A percentile compares a stretch with the other conserved stretches of the same genome.
Evolutionary conservation across 2,329 filamentous ascomycete species (phyloP).

Genomic region (Fusarium hainanense): DNA sequence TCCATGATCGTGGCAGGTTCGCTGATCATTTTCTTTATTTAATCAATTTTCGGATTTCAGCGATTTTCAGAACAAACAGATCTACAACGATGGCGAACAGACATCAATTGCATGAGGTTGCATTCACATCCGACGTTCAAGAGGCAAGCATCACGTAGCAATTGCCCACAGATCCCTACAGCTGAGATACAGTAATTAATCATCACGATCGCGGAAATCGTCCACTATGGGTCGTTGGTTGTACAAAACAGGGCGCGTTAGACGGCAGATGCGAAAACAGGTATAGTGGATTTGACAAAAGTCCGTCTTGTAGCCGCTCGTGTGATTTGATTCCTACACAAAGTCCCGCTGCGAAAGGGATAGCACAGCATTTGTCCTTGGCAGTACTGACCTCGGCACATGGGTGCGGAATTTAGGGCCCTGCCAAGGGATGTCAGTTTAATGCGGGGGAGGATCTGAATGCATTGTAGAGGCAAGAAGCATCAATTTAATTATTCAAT

Average conservation of each 20-base stretch:
- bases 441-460: conserved; percentile 16
- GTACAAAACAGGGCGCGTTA: background rate
- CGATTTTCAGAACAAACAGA: background rate
- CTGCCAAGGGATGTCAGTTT: background rate
- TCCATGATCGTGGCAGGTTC: background rate
- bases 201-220: background rate
- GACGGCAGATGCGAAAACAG: background rate
- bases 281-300: conserved; percentile 27
- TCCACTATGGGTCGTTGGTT: background rate
- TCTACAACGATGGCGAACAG: background rate
- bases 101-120: background rate
- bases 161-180: background rate
- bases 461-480: no score
- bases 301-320: conserved; percentile 16
- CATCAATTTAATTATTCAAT: no score
- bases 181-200: background rate
- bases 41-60: background rate
- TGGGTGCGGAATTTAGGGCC: conserved; percentile 6
- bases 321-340: conserved; percentile 16
- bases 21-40: background rate
- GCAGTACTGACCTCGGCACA: conserved; percentile 6
- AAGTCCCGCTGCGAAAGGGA: background rate
- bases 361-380: background rate
- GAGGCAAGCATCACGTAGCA: background rate
- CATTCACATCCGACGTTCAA: background rate